phyloP scores from a whole-genome alignment of 148 eudicot genomes.

The Heliamphora exappendiculata region DNA sequence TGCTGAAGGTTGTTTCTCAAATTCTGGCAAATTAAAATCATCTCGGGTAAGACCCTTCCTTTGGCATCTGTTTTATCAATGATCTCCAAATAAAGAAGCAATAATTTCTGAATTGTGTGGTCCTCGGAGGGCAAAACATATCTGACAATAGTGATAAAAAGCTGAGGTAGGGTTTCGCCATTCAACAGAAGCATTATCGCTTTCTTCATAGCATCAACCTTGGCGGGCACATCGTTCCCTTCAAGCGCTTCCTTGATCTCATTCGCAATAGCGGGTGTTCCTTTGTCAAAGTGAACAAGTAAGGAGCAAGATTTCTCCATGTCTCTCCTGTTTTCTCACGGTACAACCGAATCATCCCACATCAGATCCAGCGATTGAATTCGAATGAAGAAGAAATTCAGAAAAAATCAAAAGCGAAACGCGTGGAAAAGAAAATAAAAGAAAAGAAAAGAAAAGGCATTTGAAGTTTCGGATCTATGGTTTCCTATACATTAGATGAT shows the following conservation, averaged over 20 bases:
- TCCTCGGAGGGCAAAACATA: conserved; percentile 64
- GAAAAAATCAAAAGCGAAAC: too few relatives aligned
- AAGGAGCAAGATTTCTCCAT: conserved; percentile 57
- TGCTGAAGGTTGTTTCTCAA: conserved; percentile 54
- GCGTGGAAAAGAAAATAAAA: too few relatives aligned
- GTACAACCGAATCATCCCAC: too few relatives aligned
- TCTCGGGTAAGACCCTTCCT: conserved; percentile 50
- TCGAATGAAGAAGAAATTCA: too few relatives aligned
- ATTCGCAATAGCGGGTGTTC: conserved; percentile 54
- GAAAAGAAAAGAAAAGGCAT: too few relatives aligned
- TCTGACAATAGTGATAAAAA: conserved; percentile 58
- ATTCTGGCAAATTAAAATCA: conserved; percentile 67
- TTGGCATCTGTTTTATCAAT: conserved; percentile 58
- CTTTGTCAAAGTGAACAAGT: conserved; percentile 49
- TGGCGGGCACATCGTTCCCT: conserved; percentile 37
- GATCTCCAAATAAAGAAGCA: conserved; percentile 55
- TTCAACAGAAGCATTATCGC: conserved; percentile 58
- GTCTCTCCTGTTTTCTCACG: too few relatives aligned
- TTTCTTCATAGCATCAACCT: conserved; percentile 54
- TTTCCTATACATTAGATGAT: too few relatives aligned
- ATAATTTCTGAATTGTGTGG: conserved; percentile 58
- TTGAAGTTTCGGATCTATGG: too few relatives aligned
- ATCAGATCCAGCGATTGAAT: too few relatives aligned
- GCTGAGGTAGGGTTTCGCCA: conserved; percentile 63
- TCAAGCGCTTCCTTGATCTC: conserved; percentile 64